Evolutionary conservation across 2,329 filamentous ascomycete species (phyloP).

Genomic region (Fusarium tjaetaba): DNA sequence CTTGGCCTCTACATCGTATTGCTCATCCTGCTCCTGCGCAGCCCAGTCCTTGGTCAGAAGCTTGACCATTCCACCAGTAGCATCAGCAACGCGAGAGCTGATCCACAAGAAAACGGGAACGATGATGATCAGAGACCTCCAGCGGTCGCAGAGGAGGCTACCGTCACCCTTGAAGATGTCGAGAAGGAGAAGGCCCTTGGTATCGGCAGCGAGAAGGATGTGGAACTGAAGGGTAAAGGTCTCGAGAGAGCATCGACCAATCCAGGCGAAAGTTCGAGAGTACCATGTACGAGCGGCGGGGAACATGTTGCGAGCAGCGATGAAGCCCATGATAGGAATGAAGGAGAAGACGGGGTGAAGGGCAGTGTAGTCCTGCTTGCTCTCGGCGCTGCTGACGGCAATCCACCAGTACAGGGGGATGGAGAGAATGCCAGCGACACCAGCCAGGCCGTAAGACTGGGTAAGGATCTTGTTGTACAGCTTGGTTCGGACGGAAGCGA

Average conservation of each 20-base stretch:
- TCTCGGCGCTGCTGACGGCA: constrained; percentile 40
- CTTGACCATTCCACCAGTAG: constrained; percentile 35
- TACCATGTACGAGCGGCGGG: constrained; percentile 27
- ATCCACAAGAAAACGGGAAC: constrained; percentile 43
- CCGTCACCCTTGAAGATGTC: constrained; percentile 33
- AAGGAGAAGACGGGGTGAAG: constrained; percentile 64
- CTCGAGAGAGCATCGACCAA: constrained; percentile 67
- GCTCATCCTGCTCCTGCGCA: constrained; percentile 6
- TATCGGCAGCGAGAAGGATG: constrained; percentile 68
- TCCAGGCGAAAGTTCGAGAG: constrained; percentile 58
- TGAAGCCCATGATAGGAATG: constrained; percentile 62
- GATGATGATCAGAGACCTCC: constrained; percentile 41
- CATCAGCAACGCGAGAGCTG: constrained; percentile 33
- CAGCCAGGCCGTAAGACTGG: constrained; percentile 29
- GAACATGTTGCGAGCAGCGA: constrained; percentile 60
- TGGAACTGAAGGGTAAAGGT: constrained; percentile 70
- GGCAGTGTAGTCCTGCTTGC: constrained; percentile 54
- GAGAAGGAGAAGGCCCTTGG: constrained; percentile 54
- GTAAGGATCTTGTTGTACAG: constrained; percentile 35
- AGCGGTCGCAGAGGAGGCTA: constrained; percentile 36
- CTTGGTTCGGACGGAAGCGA: constrained; percentile 37
- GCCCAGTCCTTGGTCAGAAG: constrained; percentile 29
- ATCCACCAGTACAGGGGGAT: constrained; percentile 47
- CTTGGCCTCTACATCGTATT: constrained; percentile 30
- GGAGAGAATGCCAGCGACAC: constrained; percentile 26